phyloP scores from a whole-genome alignment of 345 rosid genomes.

The Eucalyptus tenuipes region DNA sequence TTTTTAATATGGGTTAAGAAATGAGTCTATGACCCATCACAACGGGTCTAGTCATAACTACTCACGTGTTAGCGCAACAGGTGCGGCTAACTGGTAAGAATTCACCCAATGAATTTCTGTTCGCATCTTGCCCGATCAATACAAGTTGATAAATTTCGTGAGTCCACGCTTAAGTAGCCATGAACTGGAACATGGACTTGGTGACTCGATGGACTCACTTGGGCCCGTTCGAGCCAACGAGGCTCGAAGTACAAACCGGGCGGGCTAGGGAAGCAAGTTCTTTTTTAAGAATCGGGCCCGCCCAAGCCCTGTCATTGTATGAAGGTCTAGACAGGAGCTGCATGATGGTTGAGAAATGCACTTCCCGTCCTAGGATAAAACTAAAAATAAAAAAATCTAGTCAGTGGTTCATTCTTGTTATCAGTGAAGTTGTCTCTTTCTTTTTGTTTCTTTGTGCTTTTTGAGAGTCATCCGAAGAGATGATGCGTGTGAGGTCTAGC shows the following conservation, averaged over 20 bases:
- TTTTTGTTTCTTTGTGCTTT: neutral
- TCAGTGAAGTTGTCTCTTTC: neutral
- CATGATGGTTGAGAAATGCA: neutral
- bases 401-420: neutral
- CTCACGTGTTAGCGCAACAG: neutral
- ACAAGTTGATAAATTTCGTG: neutral
- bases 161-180: neutral
- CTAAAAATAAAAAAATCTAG: rapidly evolving
- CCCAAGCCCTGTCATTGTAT: neutral
- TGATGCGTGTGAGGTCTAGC: neutral
- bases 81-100: neutral
- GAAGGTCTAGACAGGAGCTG: neutral
- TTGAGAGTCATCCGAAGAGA: neutral
- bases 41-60: neutral
- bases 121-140: neutral
- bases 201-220: neutral
- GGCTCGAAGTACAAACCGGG: neutral
- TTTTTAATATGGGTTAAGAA: neutral
- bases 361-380: neutral
- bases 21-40: neutral
- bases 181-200: neutral
- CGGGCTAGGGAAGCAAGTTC: neutral
- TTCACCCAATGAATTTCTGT: neutral
- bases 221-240: neutral
- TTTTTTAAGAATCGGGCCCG: neutral